Conservation (phyloP, 345 rosid species). For the Turnera subulata region DNA sequence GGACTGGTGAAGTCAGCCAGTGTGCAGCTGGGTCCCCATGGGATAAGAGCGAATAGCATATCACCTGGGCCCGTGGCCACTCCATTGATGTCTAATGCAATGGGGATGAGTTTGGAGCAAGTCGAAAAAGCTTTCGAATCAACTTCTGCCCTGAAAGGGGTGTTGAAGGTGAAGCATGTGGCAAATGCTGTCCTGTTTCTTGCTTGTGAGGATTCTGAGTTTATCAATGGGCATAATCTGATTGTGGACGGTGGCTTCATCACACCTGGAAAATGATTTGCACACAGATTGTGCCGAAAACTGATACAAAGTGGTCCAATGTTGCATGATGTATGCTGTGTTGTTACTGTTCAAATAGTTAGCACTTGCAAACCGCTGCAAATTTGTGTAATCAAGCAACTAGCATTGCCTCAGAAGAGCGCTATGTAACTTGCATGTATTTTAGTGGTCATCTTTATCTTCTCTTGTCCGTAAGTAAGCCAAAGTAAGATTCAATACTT, state of each 20-base stretch:
- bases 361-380: too few species aligned
- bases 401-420: too few species aligned
- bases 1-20: constrained; percentile 38
- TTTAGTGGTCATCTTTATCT: too few species aligned
- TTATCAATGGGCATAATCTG: constrained; percentile 35
- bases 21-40: constrained; percentile 36
- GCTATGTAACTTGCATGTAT: too few species aligned
- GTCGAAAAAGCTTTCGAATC: constrained; percentile 18
- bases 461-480: too few species aligned
- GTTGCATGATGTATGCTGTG: too few species aligned
- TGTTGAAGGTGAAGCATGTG: constrained; percentile 22
- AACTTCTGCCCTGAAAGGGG: constrained; percentile 21
- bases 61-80: constrained; percentile 34
- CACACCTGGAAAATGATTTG: too few species aligned
- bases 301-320: too few species aligned
- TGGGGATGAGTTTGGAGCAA: constrained; percentile 11
- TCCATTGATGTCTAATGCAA: constrained; percentile 6
- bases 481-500: too few species aligned
- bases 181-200: constrained; percentile 43
- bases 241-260: constrained; percentile 34
- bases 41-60: constrained; percentile 43
- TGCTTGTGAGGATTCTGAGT: constrained; percentile 27
- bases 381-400: too few species aligned
- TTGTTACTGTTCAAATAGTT: too few species aligned
- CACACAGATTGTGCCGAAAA: too few species aligned